Conservation (phyloP, 208 protist species). For the Leishmania amazonensis region DNA sequence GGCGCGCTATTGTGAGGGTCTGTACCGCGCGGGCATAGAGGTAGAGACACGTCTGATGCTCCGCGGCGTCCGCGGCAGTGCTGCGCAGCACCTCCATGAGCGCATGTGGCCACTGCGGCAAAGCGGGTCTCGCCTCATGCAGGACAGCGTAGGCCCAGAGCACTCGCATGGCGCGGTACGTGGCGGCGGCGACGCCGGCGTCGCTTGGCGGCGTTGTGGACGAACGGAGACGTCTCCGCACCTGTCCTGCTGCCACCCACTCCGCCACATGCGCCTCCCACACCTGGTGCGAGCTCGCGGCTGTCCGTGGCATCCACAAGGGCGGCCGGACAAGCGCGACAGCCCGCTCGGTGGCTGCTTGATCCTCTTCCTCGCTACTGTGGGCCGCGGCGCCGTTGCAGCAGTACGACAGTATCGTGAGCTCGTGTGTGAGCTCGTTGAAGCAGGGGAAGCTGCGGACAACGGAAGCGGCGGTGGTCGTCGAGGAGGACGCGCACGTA, state of each 20-base stretch:
- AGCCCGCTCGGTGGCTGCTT: neutral
- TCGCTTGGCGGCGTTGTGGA: slow-evolving; percentile 1
- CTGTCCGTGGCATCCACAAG: neutral
- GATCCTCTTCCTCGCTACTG: neutral
- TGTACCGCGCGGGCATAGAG: slow-evolving; percentile 21
- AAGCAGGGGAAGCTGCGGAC: neutral
- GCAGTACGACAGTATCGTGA: slow-evolving; percentile 15
- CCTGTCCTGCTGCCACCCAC: slow-evolving; percentile 15
- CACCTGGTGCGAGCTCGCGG: neutral
- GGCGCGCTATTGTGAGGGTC: slow-evolving; percentile 11
- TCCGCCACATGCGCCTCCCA: slow-evolving; percentile 26
- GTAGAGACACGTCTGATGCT: slow-evolving; percentile 10
- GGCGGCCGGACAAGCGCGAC: slow-evolving; percentile 2
- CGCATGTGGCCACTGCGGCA: slow-evolving; percentile 17
- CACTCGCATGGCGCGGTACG: slow-evolving; percentile 15
- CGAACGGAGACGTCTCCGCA: neutral
- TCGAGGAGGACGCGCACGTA: neutral
- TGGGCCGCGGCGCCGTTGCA: neutral
- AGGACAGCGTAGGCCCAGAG: slow-evolving; percentile 24
- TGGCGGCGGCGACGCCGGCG: neutral
- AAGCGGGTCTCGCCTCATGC: neutral
- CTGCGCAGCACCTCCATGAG: slow-evolving; percentile 21
- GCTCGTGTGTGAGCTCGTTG: slow-evolving; percentile 9
- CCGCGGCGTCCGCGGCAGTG: slow-evolving; percentile 15
- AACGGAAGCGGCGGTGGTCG: neutral